Conservation (phyloP, 208 protist species). For the Leishmania aethiopica region DNA sequence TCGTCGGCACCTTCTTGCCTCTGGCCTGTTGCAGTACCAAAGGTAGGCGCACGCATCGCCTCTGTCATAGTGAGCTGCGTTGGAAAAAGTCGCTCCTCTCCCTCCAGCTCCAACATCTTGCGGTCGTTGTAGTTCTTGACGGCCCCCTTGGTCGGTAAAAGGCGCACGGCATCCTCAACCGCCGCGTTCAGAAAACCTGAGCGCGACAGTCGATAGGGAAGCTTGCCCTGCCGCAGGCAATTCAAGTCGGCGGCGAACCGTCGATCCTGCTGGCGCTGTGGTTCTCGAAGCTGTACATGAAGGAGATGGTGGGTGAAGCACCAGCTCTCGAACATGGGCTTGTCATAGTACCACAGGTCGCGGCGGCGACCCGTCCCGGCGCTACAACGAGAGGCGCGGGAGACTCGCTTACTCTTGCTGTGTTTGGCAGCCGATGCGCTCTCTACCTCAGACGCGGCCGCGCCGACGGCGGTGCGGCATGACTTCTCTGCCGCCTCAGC, state of each 20-base stretch:
- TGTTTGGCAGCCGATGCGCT: neutral
- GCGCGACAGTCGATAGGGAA: constrained; percentile 65
- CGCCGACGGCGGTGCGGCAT: neutral
- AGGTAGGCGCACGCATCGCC: neutral
- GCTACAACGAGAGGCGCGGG: neutral
- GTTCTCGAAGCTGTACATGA: constrained; percentile 61
- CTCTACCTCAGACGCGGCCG: neutral
- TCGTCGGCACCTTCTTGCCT: neutral
- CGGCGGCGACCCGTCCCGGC: neutral
- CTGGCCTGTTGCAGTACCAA: neutral
- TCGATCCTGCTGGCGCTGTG: constrained; percentile 53
- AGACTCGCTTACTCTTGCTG: neutral
- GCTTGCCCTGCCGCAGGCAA: constrained; percentile 54
- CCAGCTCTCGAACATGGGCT: constrained; percentile 69
- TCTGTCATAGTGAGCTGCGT: constrained; percentile 37
- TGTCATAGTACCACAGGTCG: constrained; percentile 40
- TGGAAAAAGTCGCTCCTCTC: constrained; percentile 45
- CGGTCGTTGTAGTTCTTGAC: constrained; percentile 74
- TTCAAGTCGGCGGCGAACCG: constrained; percentile 71
- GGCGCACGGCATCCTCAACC: constrained; percentile 62
- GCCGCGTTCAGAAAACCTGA: constrained; percentile 60
- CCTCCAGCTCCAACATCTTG: constrained; percentile 70
- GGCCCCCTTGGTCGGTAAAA: constrained; percentile 62
- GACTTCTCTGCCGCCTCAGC: neutral
- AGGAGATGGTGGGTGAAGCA: constrained; percentile 66